Conservation (phyloP, 352 stramenopile genomes). For the Globisporangium solare region DNA sequence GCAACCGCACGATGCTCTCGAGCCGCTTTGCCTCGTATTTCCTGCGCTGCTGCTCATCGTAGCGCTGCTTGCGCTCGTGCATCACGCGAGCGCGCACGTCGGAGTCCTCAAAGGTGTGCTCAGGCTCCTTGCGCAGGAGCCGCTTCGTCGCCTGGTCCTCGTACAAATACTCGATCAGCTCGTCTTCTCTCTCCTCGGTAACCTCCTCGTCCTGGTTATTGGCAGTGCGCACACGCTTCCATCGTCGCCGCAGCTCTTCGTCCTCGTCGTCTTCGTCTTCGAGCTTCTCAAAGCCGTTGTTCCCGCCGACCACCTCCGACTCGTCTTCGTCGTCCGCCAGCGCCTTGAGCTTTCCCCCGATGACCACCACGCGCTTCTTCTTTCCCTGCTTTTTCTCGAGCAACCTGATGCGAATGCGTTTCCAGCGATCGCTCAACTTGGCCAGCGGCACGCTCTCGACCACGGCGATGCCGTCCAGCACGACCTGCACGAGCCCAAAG, state of each 20-base stretch:
- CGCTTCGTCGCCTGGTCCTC: constrained; percentile 50
- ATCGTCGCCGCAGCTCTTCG: constrained; percentile 19
- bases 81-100: constrained; percentile 34
- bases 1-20: constrained; percentile 49
- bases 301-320: too few species aligned
- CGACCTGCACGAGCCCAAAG: constrained; percentile 54
- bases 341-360: too few species aligned
- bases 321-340: too few species aligned
- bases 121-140: constrained; percentile 27
- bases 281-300: constrained; percentile 23
- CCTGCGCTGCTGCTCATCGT: constrained; percentile 21
- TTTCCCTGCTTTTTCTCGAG: constrained; percentile 24
- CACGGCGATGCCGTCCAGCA: constrained; percentile 50
- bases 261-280: neutral
- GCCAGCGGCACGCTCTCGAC: constrained; percentile 41
- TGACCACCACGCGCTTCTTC: constrained; percentile 38
- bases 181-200: constrained; percentile 4
- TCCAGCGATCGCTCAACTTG: constrained; percentile 63
- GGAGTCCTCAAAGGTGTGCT: constrained; percentile 21
- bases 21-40: constrained; percentile 48
- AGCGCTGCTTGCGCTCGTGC: constrained; percentile 29
- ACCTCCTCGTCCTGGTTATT: neutral
- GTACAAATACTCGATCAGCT: constrained; percentile 40
- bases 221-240: neutral
- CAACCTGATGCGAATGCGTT: constrained; percentile 40